Evolutionary conservation across 345 rosid genomes (phyloP).

Genomic region (Pistacia atlantica): DNA sequence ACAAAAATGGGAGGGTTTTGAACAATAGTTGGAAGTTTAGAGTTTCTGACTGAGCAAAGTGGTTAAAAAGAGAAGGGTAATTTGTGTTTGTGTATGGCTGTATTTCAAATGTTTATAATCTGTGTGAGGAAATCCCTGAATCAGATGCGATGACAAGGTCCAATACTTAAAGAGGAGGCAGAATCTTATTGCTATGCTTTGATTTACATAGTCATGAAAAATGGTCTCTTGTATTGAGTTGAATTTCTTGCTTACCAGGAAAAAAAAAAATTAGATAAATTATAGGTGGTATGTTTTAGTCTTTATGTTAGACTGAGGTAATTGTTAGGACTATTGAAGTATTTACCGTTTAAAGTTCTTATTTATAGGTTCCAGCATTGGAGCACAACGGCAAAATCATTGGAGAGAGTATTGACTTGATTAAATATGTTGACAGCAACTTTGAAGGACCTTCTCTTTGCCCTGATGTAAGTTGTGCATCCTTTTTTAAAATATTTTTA

Average conservation of each 20-base stretch:
- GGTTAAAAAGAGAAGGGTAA: too few species aligned
- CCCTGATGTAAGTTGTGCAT: slow-evolving; percentile 50
- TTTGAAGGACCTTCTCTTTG: slow-evolving; percentile 81
- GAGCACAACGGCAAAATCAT: slow-evolving; percentile 87
- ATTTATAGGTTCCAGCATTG: slow-evolving; percentile 74
- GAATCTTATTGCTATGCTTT: background rate
- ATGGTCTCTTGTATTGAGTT: background rate
- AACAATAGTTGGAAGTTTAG: too few species aligned
- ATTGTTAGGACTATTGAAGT: background rate
- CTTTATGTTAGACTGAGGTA: background rate
- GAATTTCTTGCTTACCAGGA: background rate
- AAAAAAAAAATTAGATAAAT: background rate
- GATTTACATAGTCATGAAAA: background rate
- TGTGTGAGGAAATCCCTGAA: background rate
- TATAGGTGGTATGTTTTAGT: background rate
- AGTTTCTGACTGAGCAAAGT: too few species aligned
- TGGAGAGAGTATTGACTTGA: slow-evolving; percentile 88
- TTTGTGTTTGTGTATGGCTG: background rate
- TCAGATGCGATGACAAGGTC: background rate
- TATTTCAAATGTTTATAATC: background rate
- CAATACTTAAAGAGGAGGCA: background rate
- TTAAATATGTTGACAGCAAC: slow-evolving; percentile 73
- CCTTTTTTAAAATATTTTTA: background rate
- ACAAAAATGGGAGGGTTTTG: too few species aligned
- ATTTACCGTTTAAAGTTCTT: background rate